phyloP scores from a whole-genome alignment of 2,329 filamentous ascomycete genomes.

The Aspergillus puulaauensis region DNA sequence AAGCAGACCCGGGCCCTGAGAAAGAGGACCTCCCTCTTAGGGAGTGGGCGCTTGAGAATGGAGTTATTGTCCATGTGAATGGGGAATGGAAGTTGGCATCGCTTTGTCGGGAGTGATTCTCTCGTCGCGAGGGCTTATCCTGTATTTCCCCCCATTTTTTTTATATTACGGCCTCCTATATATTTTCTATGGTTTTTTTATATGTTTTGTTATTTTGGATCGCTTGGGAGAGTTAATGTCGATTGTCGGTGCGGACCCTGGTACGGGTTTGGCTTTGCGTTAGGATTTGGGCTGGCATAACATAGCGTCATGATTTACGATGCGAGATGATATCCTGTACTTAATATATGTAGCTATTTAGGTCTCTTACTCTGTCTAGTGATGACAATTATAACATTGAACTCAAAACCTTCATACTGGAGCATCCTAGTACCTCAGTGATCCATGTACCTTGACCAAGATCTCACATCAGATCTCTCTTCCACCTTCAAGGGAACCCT shows the following conservation, averaged over 20 bases:
- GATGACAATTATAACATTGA: neutral
- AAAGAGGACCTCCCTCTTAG: slow-evolving; percentile 41
- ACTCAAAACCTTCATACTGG: too few species aligned
- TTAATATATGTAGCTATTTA: neutral
- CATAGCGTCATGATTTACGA: neutral
- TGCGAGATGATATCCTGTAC: slow-evolving; percentile 1
- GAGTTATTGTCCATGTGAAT: slow-evolving; percentile 25
- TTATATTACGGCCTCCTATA: neutral
- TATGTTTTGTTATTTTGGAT: neutral
- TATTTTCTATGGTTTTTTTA: neutral
- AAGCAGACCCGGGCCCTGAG: slow-evolving; percentile 38
- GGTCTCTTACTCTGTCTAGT: neutral
- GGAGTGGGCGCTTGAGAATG: slow-evolving; percentile 40
- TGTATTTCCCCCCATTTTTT: neutral
- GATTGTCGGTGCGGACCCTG: neutral
- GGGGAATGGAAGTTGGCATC: slow-evolving; percentile 23
- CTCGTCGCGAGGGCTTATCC: slow-evolving; percentile 26
- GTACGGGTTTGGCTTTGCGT: neutral
- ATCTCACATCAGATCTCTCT: neutral
- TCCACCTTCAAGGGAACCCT: neutral
- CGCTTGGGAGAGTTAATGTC: neutral
- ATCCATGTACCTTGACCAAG: neutral
- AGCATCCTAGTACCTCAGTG: too few species aligned
- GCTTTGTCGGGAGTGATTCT: slow-evolving; percentile 14
- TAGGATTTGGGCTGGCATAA: neutral